phyloP scores from a whole-genome alignment of 352 stramenopile species.

The Globisporangium sylvaticum region DNA sequence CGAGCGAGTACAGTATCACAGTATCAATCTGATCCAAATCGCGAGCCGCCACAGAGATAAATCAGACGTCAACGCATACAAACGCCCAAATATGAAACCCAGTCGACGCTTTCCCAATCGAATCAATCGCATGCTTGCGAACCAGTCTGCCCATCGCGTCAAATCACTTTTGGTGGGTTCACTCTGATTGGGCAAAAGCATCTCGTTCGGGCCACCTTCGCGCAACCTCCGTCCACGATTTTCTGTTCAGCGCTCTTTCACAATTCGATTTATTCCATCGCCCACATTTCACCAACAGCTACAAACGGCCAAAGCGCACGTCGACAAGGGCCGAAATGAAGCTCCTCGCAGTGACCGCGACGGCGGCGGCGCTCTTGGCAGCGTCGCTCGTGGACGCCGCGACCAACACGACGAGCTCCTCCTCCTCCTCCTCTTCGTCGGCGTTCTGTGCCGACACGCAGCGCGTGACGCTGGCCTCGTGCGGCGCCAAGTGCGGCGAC shows the following conservation, averaged over 20 bases:
- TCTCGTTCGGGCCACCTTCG: slow-evolving; percentile 4
- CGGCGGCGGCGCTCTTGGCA: not conserved
- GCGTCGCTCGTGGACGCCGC: not conserved
- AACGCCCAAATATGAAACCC: not conserved
- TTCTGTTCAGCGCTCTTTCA: slow-evolving; percentile 6
- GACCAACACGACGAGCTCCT: slow-evolving; percentile 14
- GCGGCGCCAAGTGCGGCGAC: slow-evolving; percentile 29
- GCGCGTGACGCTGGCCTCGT: slow-evolving; percentile 42
- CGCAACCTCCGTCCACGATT: not conserved
- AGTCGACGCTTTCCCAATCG: not conserved
- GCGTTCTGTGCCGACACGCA: slow-evolving; percentile 43
- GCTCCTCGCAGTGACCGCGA: not conserved
- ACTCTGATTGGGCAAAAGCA: slow-evolving; percentile 1
- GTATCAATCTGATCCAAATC: too few relatives aligned
- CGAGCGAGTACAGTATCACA: too few relatives aligned
- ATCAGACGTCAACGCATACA: not conserved
- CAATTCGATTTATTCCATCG: not conserved
- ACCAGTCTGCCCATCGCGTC: not conserved
- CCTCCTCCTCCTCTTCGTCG: not conserved
- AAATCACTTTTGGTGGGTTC: slow-evolving; percentile 2
- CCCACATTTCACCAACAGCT: not conserved
- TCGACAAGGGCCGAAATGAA: not conserved
- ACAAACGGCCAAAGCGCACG: not conserved
- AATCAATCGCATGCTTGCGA: not conserved
- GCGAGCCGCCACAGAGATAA: not conserved